Percentiles rank a stretch among this genome's conserved stretches.
Conservation (phyloP, 192 early-diverging fungal genomes). For the Entomortierella lignicola region DNA sequence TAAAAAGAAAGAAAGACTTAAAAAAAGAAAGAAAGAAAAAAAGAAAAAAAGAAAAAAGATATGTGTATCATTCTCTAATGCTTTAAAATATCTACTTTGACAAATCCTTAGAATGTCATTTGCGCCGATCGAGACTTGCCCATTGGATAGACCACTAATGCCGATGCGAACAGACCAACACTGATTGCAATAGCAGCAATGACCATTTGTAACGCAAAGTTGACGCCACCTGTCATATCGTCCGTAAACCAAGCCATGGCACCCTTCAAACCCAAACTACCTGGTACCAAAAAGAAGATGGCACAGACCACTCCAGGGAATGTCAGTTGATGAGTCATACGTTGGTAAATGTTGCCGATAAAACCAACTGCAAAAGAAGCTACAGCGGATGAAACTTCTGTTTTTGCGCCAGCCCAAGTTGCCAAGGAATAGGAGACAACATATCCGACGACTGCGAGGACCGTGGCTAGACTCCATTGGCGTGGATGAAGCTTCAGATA, state of each 20-base stretch:
- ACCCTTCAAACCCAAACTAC: conserved; percentile 73
- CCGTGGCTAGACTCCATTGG: conserved; percentile 80
- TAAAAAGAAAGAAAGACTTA: too few relatives aligned
- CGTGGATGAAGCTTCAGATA: conserved; percentile 61
- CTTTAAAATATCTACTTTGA: too few relatives aligned
- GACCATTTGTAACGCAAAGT: conserved; percentile 64
- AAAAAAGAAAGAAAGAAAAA: too few relatives aligned
- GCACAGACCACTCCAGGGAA: conserved; percentile 88
- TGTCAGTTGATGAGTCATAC: conserved; percentile 77
- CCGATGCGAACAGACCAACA: conserved; percentile 75
- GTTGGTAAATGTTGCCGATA: conserved; percentile 79
- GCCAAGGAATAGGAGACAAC: conserved; percentile 68
- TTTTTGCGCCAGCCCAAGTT: conserved; percentile 62
- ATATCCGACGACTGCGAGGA: conserved; percentile 77
- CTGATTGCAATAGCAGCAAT: conserved; percentile 74
- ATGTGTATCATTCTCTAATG: too few relatives aligned
- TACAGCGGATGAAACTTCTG: conserved; percentile 73
- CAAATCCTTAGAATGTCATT: conserved; percentile 55
- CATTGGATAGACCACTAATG: conserved; percentile 70
- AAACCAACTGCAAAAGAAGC: conserved; percentile 86
- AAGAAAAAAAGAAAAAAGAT: too few relatives aligned
- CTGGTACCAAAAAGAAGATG: conserved; percentile 84
- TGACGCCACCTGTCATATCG: conserved; percentile 60
- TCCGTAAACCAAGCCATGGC: conserved; percentile 72
- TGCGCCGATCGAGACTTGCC: conserved; percentile 61